Evolutionary conservation across 257 asterid species (phyloP), one percentile per base, ranked within the genome.

Genomic region (Parsonsia alboflavescens): DNA sequence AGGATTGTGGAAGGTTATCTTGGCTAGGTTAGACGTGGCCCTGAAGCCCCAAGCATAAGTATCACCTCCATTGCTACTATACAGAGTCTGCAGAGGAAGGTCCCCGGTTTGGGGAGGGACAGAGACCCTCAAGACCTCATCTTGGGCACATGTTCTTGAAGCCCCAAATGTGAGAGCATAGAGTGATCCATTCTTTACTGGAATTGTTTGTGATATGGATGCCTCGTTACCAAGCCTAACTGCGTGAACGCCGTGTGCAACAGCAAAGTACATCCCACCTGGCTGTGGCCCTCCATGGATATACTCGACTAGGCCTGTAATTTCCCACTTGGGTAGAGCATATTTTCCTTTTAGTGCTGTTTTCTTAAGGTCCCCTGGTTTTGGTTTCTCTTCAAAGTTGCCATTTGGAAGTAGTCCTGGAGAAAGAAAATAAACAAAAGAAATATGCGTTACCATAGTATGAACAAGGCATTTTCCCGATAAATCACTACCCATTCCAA

Each of bases 231-330:
- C 99, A 0, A 94, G 96, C 83, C 96, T 94, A 10, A 89, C 86
- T 11, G 97, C 99, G 36, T 92, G 99, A 76, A 87, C 82, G 0
- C 99, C 99, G 70, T 92, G 96, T 0, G 93, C 87, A 3, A 92
- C 97, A 1, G 86, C 62, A 71, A 94, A 94, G 93, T 68, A 94
- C 99, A 90, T 94, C 4, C 97, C 98, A 4, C 96, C 93, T 22
- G 97, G 96, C 83, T 94, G 98, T 0, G 97, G 97, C 39, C 98
- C 98, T 33, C 97, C 92, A 49, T 89, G 87, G 79, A 94, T 88
- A 87, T 92, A 94, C 85, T 94, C 96, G 10, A 92, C 97, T 1
- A 77, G 33, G 53, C 98, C 97, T 7, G 42, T 67, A 79, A 85
- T 94, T 67, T 92, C 96, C 98, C 98, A 94, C 80, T 82, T 82